Evolutionary conservation across 768 basidiomycete species (phyloP), one percentile per base, ranked within the genome.

Genomic region (Suillus decipiens): DNA sequence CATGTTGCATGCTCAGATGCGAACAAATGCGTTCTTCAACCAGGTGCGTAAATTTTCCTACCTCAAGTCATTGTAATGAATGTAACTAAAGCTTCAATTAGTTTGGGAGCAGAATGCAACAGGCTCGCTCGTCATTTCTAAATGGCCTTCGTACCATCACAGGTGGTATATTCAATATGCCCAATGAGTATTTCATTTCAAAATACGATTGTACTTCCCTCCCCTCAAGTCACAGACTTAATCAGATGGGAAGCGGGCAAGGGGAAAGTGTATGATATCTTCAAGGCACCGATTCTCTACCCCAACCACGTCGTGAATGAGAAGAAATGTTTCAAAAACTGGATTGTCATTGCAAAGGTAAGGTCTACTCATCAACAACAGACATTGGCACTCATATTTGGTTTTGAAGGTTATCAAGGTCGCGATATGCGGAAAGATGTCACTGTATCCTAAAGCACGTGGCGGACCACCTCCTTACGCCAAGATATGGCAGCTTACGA

Each of bases 341-440:
- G 43, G 43, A 17, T 22, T 22, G 39, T 57, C 28, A 36, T 62
- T 3, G 61, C 41, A 7, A 62, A 62, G 28, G 53, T 62, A 43
- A 55, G 54, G 9, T 42, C 7, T 31, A 14, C 22, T 41, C 5
- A 15, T 43, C 43, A 15, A 56, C 28, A 28, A 43, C 3, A 24
- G 17, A 36, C 17, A n/a, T 24, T 31, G 6, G 24, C 15, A n/a
- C 53, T 41, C 37, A 37, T 37, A n/a, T n/a, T 37, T 37, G 8
- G 36, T 37, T 62, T 47, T 12, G n/a, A 51, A 62, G 61, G n/a
- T n/a, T n/a, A n/a, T 43, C 41, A 62, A 56, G 55, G 61, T 41
- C 14, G 53, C 41, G 8, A 17, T 62, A 15, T 48, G 36, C n/a
- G 12, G 61, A 14, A 51, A 51, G 41, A 62, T 31, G 28, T 56